Conservation (phyloP, 495 filamentous ascomycete genomes). For the Apodospora peruviana region DNA sequence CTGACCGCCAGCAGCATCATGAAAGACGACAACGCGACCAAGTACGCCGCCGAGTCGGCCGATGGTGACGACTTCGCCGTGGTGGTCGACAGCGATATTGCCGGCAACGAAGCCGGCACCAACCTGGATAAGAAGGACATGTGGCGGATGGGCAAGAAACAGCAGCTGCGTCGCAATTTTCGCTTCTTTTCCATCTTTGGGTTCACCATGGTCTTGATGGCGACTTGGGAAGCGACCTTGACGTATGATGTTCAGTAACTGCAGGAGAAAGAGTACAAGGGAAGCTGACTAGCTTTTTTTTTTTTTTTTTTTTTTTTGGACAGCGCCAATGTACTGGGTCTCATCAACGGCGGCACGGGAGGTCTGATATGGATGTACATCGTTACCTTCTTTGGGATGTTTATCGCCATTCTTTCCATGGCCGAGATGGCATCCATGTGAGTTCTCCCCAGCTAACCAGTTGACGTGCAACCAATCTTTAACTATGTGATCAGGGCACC, state of each 20-base stretch:
- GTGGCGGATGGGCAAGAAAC: conserved; percentile 9
- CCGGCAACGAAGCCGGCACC: not conserved
- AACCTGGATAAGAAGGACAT: conserved; percentile 5
- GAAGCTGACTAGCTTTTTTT: no score
- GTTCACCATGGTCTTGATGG: conserved; percentile 43
- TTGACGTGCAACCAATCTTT: not conserved
- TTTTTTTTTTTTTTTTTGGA: no score
- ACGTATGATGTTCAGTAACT: no score
- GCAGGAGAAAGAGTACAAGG: no score
- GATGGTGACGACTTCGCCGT: not conserved
- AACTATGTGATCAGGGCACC: conserved; percentile 13
- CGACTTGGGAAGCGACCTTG: conserved; percentile 46
- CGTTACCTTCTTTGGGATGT: conserved; percentile 20
- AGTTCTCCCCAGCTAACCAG: not conserved
- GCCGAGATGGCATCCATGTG: conserved; percentile 25
- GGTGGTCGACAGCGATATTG: not conserved
- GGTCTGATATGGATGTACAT: conserved; percentile 27
- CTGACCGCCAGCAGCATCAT: no score
- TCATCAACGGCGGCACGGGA: conserved; percentile 25
- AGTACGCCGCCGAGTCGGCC: no score
- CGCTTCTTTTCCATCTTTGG: conserved; percentile 42
- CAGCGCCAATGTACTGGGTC: conserved; percentile 8
- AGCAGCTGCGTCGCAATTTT: conserved; percentile 30
- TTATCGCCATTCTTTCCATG: conserved; percentile 19
- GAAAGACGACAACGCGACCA: no score